Evolutionary conservation across 2,329 filamentous ascomycete species (phyloP).

Genomic region (Alternaria tenuissima): DNA sequence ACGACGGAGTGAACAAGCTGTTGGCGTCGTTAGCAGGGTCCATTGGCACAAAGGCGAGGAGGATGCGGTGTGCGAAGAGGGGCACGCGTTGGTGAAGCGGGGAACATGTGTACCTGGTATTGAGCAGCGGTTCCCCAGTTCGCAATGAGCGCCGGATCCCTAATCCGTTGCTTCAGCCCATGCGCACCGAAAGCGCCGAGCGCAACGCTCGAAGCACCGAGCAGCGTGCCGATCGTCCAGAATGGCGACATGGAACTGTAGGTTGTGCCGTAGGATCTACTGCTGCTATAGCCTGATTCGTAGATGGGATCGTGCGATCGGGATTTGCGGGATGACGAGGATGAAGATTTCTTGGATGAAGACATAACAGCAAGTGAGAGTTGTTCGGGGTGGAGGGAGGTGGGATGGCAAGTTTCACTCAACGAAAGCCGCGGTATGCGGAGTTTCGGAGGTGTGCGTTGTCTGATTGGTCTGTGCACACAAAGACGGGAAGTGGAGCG

Average conservation of each 20-base stretch:
- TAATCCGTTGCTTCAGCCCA: slow-evolving; percentile 68
- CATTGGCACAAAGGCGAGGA: neutral
- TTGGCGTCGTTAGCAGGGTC: slow-evolving; percentile 47
- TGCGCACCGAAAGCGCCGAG: slow-evolving; percentile 74
- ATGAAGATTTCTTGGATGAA: slow-evolving; percentile 20
- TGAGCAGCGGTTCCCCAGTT: slow-evolving; percentile 72
- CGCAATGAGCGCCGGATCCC: slow-evolving; percentile 66
- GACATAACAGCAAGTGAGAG: slow-evolving; percentile 10
- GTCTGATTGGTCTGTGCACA: slow-evolving; percentile 23
- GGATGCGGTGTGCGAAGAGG: neutral
- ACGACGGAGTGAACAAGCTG: slow-evolving; percentile 70
- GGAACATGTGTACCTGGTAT: slow-evolving; percentile 63
- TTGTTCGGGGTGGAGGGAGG: slow-evolving; percentile 10
- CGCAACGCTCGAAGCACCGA: slow-evolving; percentile 67
- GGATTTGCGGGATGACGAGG: slow-evolving; percentile 17
- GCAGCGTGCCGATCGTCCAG: slow-evolving; percentile 70
- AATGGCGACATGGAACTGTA: slow-evolving; percentile 53
- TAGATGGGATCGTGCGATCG: slow-evolving; percentile 8
- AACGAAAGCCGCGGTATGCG: slow-evolving; percentile 22
- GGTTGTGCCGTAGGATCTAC: slow-evolving; percentile 6
- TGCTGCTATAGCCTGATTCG: neutral
- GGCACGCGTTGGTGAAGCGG: neutral
- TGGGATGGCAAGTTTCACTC: slow-evolving; percentile 9
- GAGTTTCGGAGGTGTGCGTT: slow-evolving; percentile 29
- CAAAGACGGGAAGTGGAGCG: neutral